These are phyloP conservation scores for Fraxinus dipetala DNA, from an alignment of 305 asterid species.

Conservation along the genomic window DNA sequence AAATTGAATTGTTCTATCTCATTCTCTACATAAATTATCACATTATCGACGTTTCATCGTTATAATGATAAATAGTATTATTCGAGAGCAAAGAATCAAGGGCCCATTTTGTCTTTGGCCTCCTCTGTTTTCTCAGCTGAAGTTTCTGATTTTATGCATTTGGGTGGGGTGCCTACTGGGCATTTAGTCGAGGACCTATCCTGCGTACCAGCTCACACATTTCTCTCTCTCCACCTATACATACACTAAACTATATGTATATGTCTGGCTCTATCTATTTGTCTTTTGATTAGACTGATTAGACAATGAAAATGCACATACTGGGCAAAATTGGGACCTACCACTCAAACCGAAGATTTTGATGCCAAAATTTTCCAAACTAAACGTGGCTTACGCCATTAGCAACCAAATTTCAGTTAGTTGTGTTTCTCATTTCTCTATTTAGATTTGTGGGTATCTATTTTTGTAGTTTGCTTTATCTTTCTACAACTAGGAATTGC, in stretches of 20 bases:
- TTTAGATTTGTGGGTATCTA: slow-evolving; percentile 1
- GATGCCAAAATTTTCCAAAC: background rate
- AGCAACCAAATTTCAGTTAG: slow-evolving; percentile 11
- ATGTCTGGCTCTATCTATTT: background rate
- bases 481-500: background rate
- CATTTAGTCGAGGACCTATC: background rate
- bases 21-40: too few relatives aligned
- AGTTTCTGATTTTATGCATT: slow-evolving; percentile 2
- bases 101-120: slow-evolving; percentile 23
- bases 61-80: too few relatives aligned
- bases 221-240: slow-evolving; percentile 16
- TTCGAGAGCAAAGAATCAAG: background rate
- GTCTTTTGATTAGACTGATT: slow-evolving; percentile 5
- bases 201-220: slow-evolving; percentile 20
- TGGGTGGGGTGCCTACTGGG: slow-evolving; percentile 17
- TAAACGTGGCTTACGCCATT: slow-evolving; percentile 38
- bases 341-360: background rate
- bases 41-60: too few relatives aligned
- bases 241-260: slow-evolving; percentile 17
- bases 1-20: background rate
- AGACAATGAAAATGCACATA: slow-evolving; percentile 35
- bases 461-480: background rate
- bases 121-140: slow-evolving; percentile 7
- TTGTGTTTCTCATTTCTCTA: slow-evolving; percentile 11
- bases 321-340: slow-evolving; percentile 28